Base-by-base conservation (phyloP, 169 alveolate species). In the Theileria parva region DNA sequence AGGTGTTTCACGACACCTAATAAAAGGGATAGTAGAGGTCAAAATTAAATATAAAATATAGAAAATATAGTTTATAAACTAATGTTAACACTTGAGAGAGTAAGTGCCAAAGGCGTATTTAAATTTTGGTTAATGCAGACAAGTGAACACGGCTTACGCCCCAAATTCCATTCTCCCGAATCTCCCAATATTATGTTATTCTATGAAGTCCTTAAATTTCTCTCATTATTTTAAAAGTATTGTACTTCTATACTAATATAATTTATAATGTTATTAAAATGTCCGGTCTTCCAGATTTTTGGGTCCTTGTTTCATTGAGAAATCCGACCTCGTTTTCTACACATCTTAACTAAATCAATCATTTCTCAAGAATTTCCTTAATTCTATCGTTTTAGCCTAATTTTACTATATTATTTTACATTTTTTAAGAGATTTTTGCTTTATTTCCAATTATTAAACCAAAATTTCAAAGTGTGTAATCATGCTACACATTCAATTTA, bases 101-200 rank as follows among this genome's bases (percentile, higher is more conserved):
- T 61, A 2, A 61, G 25, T 61, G 69, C 3, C 3, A 61, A 61
- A 21, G 37, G 34, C 15, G 23, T 61, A 61, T 25, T 25, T n/a
- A 61, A 61, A 61, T 34, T 3, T 13, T 13, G 15, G 69, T 13
- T 27, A 61, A 27, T 61, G 76, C 76, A 51, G 76, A 68, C 76
- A 68, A 21, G 76, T 28, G 2, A 68, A 13, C 9, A 9, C 11
- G 63, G 61, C 76, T 68, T 25, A 68, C 76, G 44, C 76, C 76
- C 76, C 76, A 68, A 68, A 68, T 51, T 61, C 76, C 60, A 65
- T 68, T 68, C 64, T 13, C 25, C 64, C 64, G 59, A 51, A 48
- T 19, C 64, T 28, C 76, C 76, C 76, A 68, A 68, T 68, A 68
- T 48, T 32, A 44, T 48, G 48, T 61, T 61, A 61, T 61, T 61